Evolutionary conservation across 2,329 filamentous ascomycete species (phyloP), one percentile per base, ranked within the genome.

Genomic region (Penicillium janthinellum): DNA sequence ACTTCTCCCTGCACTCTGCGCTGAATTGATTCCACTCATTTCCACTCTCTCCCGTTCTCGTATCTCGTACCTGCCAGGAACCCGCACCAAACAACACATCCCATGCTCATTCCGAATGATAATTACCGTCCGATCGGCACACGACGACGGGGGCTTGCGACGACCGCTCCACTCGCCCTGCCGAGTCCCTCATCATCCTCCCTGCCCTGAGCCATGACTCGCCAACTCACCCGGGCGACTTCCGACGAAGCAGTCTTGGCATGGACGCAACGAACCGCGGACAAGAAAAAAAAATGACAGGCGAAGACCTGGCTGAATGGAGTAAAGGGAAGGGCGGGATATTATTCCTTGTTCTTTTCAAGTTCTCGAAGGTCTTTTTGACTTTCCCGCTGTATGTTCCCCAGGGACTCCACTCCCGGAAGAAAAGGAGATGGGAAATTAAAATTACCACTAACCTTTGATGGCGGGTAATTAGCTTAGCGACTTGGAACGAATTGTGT

Each of bases 161-260:
- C 61, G 54, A 64, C 61, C 39, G 59, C 54, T 62, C 59, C 61
- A 64, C 61, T 31, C 48, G 31, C 37, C 44, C 49, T 60, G 20
- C 58, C 61, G 52, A 63, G 59, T 42, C 59, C 61, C 53, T 47
- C 47, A 50, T 55, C 56, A 22, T 52, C 44, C 51, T 39, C 37
- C 49, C 49, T 39, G 49, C 45, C 48, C 37, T 56, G 37, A 55
- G 37, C 31, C 42, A 56, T 58, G 22, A 64, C 56, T 61, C 55
- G 57, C 44, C 53, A 25, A 47, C 51, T 44, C 48, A 48, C 35
- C 53, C 58, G 41, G 47, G 42, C 58, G 22, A 37, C 54, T 38
- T 47, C 42, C 31, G 34, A 22, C 28, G 28, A 37, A 20, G 17
- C 52, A 15, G n/a, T 63, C 61, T 63, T 63, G 61, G 61, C 61